Percentiles rank a stretch among this genome's conserved stretches.
Evolutionary conservation across 768 basidiomycete species (phyloP).

Genomic region (Hypsizygus marmoreus): DNA sequence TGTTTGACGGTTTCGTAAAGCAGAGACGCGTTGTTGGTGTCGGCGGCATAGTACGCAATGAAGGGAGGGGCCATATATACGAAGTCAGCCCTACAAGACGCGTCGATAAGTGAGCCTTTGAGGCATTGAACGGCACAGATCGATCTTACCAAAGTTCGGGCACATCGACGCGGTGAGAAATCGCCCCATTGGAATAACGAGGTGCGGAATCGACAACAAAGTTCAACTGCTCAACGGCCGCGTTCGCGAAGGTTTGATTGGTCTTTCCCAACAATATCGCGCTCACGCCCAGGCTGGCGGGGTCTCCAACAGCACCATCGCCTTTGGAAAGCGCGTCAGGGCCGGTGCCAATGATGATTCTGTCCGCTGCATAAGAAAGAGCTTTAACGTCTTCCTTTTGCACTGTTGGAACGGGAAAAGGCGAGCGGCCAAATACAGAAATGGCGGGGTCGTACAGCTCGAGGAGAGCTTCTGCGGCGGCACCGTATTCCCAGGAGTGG

Average conservation of each 20-base stretch:
- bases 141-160: slow-evolving; percentile 49
- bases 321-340: slow-evolving; percentile 36
- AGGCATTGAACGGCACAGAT: not conserved
- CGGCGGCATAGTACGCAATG: slow-evolving; percentile 48
- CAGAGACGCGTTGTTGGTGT: slow-evolving; percentile 33
- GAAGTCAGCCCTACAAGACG: slow-evolving; percentile 44
- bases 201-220: slow-evolving; percentile 38
- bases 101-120: not conserved
- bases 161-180: slow-evolving; percentile 41
- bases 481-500: slow-evolving; percentile 52
- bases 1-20: slow-evolving; percentile 40
- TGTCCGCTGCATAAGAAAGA: slow-evolving; percentile 39
- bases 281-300: slow-evolving; percentile 49
- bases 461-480: slow-evolving; percentile 41
- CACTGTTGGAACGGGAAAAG: slow-evolving; percentile 35
- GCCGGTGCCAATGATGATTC: slow-evolving; percentile 36
- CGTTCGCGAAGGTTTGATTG: slow-evolving; percentile 29
- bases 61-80: slow-evolving; percentile 56
- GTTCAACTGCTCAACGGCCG: slow-evolving; percentile 32
- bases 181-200: slow-evolving; percentile 44
- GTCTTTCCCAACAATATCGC: slow-evolving; percentile 45
- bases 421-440: slow-evolving; percentile 38
- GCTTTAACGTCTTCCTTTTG: slow-evolving; percentile 24
- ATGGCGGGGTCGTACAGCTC: slow-evolving; percentile 42
- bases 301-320: slow-evolving; percentile 46